phyloP scores from a whole-genome alignment of 306 rosid genomes.

The Rosa lucieae region DNA sequence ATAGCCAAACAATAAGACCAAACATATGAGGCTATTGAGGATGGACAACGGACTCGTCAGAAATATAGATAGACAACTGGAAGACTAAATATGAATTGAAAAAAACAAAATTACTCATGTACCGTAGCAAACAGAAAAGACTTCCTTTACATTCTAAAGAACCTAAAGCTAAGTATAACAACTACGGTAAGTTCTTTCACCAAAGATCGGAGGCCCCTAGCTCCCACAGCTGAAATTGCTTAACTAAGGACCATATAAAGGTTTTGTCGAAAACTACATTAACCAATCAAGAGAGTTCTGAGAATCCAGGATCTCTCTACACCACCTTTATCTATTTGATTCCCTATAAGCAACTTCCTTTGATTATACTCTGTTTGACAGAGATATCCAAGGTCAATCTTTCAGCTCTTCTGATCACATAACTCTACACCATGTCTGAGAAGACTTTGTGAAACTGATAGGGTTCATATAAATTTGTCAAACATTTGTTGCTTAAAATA shows the following conservation, averaged over 20 bases:
- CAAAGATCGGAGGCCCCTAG: not conserved
- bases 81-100: not conserved
- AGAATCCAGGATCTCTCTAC: not conserved
- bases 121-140: not conserved
- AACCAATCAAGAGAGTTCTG: not conserved
- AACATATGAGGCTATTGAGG: not conserved
- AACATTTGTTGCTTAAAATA: not conserved
- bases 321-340: not conserved
- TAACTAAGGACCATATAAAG: not conserved
- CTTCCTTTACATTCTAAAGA: not conserved
- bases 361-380: not conserved
- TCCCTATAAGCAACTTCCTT: not conserved
- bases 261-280: not conserved
- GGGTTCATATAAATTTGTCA: not conserved
- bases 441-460: not conserved
- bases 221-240: not conserved
- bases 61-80: not conserved
- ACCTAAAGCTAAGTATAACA: not conserved
- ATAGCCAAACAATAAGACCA: not conserved
- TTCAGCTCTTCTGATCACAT: constrained; percentile 9
- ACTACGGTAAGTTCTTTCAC: not conserved
- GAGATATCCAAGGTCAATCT: not conserved
- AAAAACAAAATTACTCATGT: not conserved
- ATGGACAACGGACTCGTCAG: not conserved
- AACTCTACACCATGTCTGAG: not conserved